Percentiles rank a stretch among this genome's conserved stretches.
Evolutionary conservation across 2,329 filamentous ascomycete genomes (phyloP).

Genomic region (Catunica adiposa): DNA sequence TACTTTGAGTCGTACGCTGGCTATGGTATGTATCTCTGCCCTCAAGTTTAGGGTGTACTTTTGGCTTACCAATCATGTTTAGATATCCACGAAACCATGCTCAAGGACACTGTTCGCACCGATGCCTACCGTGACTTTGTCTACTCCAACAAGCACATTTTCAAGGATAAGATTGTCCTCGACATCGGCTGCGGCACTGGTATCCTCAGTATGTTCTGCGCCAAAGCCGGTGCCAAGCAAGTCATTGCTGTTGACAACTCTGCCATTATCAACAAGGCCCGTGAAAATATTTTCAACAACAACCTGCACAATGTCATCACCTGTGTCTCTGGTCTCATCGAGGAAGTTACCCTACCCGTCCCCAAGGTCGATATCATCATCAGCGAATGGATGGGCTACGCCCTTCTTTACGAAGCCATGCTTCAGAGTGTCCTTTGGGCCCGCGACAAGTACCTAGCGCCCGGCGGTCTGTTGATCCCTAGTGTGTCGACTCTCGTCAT

Average conservation of each 20-base stretch:
- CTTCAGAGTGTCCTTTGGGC: constrained; percentile 81
- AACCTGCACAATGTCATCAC: constrained; percentile 57
- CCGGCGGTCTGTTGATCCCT: constrained; percentile 69
- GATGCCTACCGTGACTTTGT: constrained; percentile 91
- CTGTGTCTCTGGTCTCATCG: constrained; percentile 69
- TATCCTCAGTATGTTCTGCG: constrained; percentile 90
- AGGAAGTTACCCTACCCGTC: constrained; percentile 67
- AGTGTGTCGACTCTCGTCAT: constrained; percentile 71
- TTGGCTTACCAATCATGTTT: neutral
- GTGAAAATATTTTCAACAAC: constrained; percentile 71
- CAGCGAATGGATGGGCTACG: constrained; percentile 97
- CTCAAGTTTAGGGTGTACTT: neutral
- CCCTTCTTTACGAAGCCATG: constrained; percentile 88
- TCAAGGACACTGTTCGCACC: constrained; percentile 77
- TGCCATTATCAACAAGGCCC: constrained; percentile 72
- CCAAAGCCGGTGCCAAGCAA: constrained; percentile 67
- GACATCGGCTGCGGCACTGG: constrained; percentile 76
- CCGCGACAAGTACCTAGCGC: constrained; percentile 67
- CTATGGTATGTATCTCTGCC: constrained; percentile 29
- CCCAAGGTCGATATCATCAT: constrained; percentile 83
- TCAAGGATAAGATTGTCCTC: constrained; percentile 70
- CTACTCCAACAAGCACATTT: constrained; percentile 76
- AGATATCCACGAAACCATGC: constrained; percentile 92
- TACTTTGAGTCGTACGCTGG: constrained; percentile 48
- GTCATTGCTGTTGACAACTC: constrained; percentile 90